Evolutionary conservation across 257 asterid species (phyloP), one percentile per base, ranked within the genome.

Genomic region (Lantana camara): DNA sequence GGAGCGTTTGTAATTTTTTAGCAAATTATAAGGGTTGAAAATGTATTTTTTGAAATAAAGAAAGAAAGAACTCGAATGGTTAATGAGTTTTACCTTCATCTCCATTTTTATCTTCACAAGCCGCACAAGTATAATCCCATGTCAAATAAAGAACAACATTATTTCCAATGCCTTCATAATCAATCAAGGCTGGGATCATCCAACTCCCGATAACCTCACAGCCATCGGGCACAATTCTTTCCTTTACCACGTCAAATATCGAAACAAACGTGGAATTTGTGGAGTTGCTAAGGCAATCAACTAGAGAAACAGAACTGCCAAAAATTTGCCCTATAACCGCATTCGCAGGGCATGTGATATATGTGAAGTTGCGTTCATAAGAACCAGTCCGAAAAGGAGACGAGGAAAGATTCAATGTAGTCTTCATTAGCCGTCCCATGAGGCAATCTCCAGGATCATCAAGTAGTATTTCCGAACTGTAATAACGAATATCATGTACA

Each of bases 381-480:
- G 6, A 1, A 8, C 50, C 5, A 38, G 71, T 71, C 49, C 40
- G 22, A 57, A 67, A 72, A 10, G 75, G 75, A 21, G 75, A 62
- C 21, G 68, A 58, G 12, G 72, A 50, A 21, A 76, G 72, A 58
- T 76, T 57, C 49, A 67, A 47, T n/a, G 23, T 50, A n/a, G n/a
- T 51, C 11, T 52, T 41, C 65, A 76, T 64, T 6, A 72, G 61
- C 35, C 75, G 21, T 47, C 45, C 23, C 57, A 64, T 60, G 6
- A 76, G 81, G 72, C 81, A 76, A 32, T 68, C 27, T 41, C 42
- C 45, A 1, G 81, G 81, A 58, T 72, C 78, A 21, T 67, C 46
- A 57, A 71, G 78, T 14, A n/a, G 42, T 62, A 75, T 54, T 35
- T 10, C 13, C 15, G 62, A 3, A 1, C 4, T 47, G 23, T 16